These are phyloP conservation scores for Yamadazyma dushanensis DNA, from an alignment of 1,139 yeast species.

Conservation along the genomic window DNA sequence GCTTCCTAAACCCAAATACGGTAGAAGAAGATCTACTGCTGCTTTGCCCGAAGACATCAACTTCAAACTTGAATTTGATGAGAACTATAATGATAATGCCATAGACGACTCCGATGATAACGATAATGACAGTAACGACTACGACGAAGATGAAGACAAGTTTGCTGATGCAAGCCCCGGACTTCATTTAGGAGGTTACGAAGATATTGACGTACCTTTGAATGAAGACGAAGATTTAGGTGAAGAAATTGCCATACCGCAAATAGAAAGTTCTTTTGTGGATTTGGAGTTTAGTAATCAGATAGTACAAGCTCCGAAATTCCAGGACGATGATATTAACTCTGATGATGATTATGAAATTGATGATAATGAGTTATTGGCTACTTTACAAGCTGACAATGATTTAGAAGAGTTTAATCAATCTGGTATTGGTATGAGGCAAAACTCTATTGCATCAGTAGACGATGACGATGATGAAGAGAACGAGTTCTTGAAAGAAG, in stretches of 20 bases:
- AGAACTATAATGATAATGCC: constrained; percentile 21
- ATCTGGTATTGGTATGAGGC: constrained; percentile 18
- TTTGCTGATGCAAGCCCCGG: constrained; percentile 17
- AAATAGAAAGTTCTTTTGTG: constrained; percentile 15
- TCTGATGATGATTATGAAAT: constrained; percentile 72
- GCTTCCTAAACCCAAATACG: constrained; percentile 28
- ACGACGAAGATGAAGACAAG: constrained; percentile 17
- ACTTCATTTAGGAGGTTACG: constrained; percentile 10
- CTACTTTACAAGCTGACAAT: constrained; percentile 67
- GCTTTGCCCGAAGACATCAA: constrained; percentile 52
- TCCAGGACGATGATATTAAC: constrained; percentile 52
- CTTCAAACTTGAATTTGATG: constrained; percentile 58
- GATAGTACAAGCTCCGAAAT: constrained; percentile 48
- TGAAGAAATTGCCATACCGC: constrained; percentile 48
- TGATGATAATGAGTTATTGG: constrained; percentile 69
- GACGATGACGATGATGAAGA: constrained; percentile 56
- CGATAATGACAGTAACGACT: constrained; percentile 10
- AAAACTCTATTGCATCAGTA: constrained; percentile 50
- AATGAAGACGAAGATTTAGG: constrained; percentile 66
- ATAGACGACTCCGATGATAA: constrained; percentile 20
- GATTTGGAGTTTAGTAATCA: constrained; percentile 42
- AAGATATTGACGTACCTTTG: not conserved
- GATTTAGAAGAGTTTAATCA: constrained; percentile 48
- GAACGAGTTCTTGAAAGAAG: constrained; percentile 46
- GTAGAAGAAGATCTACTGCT: constrained; percentile 41